Evolutionary conservation across 1,139 yeast species (phyloP), one percentile per base, ranked within the genome.

Genomic region (Pichia sp.): DNA sequence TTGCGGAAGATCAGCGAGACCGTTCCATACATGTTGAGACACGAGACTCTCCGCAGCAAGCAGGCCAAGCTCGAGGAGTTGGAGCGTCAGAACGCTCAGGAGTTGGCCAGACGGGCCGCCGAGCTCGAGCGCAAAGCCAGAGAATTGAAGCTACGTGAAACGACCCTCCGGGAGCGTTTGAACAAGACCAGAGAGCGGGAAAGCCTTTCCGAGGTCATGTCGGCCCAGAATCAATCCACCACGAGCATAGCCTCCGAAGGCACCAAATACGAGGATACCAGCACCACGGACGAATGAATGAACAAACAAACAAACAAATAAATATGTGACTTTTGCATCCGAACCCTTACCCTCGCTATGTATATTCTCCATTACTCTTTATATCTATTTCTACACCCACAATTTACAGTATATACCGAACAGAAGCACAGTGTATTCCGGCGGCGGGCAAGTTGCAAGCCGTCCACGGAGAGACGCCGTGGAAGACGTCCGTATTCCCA

Each of bases 1-100:
- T 74, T 87, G 62, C 78, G 95, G 67, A 87, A 84, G 67, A 82
- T 87, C 54, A 84, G 90, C 41, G 93, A 86, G 66, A 87, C 93
- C 1, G 89, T 87, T 34, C 95, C 95, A 38, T 87, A 87, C 62
- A 87, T 86, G 41, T 74, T 87, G 60, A 80, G 88, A 67, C 93
- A 87, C 67, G 93, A 87, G 68, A 78, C 87, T 58, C 78, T 86
- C 54, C 72, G 84, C 61, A 86, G 86, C 56, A 84, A 88, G 69
- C 92, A 87, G 66, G 88, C 84, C 57, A 86, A 85, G 70, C 73
- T 87, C 58, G 92, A 87, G 66, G 90, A 87, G 64, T 72, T 87
- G 72, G 95, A 87, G 67, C 84, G 85, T 68, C 85, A 85, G 58
- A 81, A 88, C 59, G 93, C 93, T 0, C 78, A 79, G 66, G 92